Conservation (phyloP, 495 filamentous ascomycete species). For the Aspergillus nidulans region DNA sequence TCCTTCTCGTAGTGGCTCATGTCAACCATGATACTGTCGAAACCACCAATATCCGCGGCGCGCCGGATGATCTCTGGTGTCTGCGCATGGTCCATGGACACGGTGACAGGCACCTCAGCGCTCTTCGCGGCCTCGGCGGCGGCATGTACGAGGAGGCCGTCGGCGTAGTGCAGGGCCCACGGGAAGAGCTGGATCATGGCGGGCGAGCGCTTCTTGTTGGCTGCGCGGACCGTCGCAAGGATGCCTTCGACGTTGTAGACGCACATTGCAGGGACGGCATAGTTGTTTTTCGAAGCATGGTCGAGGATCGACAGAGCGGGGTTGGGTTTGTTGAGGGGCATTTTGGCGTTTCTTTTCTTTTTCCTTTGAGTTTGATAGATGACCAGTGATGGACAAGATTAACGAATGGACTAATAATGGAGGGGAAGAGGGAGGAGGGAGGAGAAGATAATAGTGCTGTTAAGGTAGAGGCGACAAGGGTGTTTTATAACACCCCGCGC, state of each 20-base stretch:
- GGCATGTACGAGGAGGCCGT: slow-evolving; percentile 57
- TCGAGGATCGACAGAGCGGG: slow-evolving; percentile 65
- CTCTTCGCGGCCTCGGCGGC: slow-evolving; percentile 58
- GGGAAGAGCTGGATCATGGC: slow-evolving; percentile 85
- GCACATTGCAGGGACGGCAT: slow-evolving; percentile 72
- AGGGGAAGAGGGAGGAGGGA: background rate
- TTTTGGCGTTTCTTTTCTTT: slow-evolving; percentile 16
- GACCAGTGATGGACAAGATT: background rate
- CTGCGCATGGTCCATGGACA: slow-evolving; percentile 77
- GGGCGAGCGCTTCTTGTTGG: slow-evolving; percentile 66
- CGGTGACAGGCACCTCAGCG: slow-evolving; percentile 64
- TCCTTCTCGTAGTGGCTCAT: slow-evolving; percentile 81
- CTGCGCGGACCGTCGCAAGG: slow-evolving; percentile 72
- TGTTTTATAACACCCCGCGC: background rate
- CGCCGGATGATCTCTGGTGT: slow-evolving; percentile 63
- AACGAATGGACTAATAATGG: too few relatives aligned
- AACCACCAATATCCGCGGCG: slow-evolving; percentile 61
- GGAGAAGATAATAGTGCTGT: background rate
- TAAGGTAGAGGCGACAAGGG: background rate
- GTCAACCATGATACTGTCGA: slow-evolving; percentile 81
- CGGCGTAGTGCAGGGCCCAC: slow-evolving; percentile 73
- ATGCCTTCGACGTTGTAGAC: slow-evolving; percentile 86
- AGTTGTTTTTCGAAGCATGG: slow-evolving; percentile 58
- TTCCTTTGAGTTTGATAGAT: background rate
- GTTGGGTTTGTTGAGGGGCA: slow-evolving; percentile 50